Evolutionary conservation across 73 alveolate species (phyloP).

Genomic region (Vitrella brassicaformis): DNA sequence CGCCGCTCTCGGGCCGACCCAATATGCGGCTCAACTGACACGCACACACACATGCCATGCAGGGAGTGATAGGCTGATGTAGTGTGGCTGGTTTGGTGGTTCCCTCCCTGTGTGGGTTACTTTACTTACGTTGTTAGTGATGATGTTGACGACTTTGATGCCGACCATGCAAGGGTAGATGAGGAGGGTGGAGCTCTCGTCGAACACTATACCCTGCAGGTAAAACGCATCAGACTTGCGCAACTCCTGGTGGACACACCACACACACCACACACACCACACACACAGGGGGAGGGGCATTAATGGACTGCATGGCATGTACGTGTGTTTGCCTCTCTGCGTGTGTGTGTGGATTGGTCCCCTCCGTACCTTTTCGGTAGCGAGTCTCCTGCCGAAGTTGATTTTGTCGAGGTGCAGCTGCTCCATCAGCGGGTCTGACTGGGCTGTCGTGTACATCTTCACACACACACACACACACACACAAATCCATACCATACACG

Average conservation of each 20-base stretch:
- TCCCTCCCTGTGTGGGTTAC: no score
- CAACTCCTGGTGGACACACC: no score
- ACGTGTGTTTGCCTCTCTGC: no score
- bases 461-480: background rate
- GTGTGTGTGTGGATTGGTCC: no score
- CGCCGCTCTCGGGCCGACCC: constrained; percentile 61
- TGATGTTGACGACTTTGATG: constrained; percentile 53
- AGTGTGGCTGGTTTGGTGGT: no score
- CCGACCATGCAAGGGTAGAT: constrained; percentile 50
- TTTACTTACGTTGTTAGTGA: constrained; percentile 44
- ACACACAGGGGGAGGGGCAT: no score
- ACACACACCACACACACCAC: no score
- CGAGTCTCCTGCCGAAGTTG: constrained; percentile 34
- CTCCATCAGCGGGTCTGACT: background rate
- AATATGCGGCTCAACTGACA: background rate
- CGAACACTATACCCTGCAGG: constrained; percentile 54
- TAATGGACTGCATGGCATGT: no score
- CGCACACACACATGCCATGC: background rate
- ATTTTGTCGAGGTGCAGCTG: constrained; percentile 22
- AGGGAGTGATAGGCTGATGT: no score
- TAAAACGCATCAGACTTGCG: constrained; percentile 2
- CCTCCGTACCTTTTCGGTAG: constrained; percentile 35
- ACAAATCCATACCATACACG: background rate
- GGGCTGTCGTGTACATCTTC: background rate
- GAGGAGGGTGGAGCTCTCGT: constrained; percentile 61